A percentile compares a stretch with the other conserved stretches of the same genome.
These are phyloP conservation scores for Fusarium illudens DNA, from an alignment of 2,329 filamentous ascomycete species.

Conservation along the genomic window DNA sequence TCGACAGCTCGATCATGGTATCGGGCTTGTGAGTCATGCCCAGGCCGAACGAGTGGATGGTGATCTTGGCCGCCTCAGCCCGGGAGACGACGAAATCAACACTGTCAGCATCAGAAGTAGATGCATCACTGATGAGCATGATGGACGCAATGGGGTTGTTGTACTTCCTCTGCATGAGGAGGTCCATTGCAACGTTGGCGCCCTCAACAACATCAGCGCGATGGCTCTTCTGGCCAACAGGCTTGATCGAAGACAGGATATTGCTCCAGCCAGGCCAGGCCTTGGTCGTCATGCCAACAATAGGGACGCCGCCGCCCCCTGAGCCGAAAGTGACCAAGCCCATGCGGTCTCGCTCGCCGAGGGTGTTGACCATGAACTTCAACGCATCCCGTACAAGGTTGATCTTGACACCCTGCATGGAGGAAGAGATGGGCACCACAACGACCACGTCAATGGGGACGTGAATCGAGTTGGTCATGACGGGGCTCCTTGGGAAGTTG, in stretches of 20 bases:
- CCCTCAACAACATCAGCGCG: slow-evolving; percentile 97
- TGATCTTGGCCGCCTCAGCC: slow-evolving; percentile 97
- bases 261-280: slow-evolving; percentile 91
- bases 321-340: slow-evolving; percentile 97
- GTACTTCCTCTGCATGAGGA: slow-evolving; percentile 96
- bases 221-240: slow-evolving; percentile 95
- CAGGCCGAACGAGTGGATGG: slow-evolving; percentile 95
- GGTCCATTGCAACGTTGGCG: slow-evolving; percentile 97
- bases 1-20: slow-evolving; percentile 97
- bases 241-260: slow-evolving; percentile 85
- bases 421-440: slow-evolving; percentile 95
- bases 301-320: slow-evolving; percentile 87
- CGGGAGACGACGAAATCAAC: slow-evolving; percentile 98
- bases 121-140: slow-evolving; percentile 95
- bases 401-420: slow-evolving; percentile 99
- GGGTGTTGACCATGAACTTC: slow-evolving; percentile 87
- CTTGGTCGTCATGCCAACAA: slow-evolving; percentile 99
- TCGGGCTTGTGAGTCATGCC: slow-evolving; percentile 98
- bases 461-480: slow-evolving; percentile 68
- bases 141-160: slow-evolving; percentile 96
- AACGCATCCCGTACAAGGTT: slow-evolving; percentile 91
- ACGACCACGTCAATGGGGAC: slow-evolving; percentile 96
- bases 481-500: slow-evolving; percentile 63
- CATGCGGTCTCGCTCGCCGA: slow-evolving; percentile 96
- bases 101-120: slow-evolving; percentile 91